Conservation (phyloP, 2,329 filamentous ascomycete genomes). For the Ophiostoma angusticollis region DNA sequence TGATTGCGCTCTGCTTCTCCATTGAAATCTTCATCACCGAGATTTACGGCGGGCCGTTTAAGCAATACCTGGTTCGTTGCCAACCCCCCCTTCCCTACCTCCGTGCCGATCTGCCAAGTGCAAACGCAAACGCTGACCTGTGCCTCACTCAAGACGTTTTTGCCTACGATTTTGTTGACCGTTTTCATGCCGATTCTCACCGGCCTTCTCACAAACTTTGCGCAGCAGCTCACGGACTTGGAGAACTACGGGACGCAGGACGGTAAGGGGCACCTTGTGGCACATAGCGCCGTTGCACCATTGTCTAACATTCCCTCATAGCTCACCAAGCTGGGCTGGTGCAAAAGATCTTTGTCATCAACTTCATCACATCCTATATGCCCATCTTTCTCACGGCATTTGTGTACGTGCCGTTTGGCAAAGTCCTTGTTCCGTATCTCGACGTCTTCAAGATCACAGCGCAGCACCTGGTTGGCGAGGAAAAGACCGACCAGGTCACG, state of each 20-base stretch:
- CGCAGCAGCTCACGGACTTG: slow-evolving; percentile 61
- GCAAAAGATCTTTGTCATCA: slow-evolving; percentile 83
- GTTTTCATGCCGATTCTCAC: slow-evolving; percentile 68
- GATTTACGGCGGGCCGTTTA: slow-evolving; percentile 80
- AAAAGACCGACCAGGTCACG: slow-evolving; percentile 33
- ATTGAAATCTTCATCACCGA: slow-evolving; percentile 95
- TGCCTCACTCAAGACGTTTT: slow-evolving; percentile 52
- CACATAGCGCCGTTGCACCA: not conserved
- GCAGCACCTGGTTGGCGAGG: slow-evolving; percentile 60
- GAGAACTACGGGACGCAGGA: slow-evolving; percentile 91
- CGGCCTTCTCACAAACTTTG: slow-evolving; percentile 60
- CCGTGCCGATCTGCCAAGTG: too few relatives aligned
- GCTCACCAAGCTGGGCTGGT: slow-evolving; percentile 74
- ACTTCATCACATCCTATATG: slow-evolving; percentile 70
- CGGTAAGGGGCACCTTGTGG: slow-evolving; percentile 23
- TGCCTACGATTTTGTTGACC: slow-evolving; percentile 81
- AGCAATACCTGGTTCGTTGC: slow-evolving; percentile 71
- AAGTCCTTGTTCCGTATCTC: slow-evolving; percentile 70
- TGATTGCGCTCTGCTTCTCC: slow-evolving; percentile 79
- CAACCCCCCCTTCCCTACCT: too few relatives aligned
- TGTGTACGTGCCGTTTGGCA: slow-evolving; percentile 73
- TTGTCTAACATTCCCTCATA: slow-evolving; percentile 16
- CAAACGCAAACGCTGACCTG: too few relatives aligned
- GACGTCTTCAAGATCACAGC: slow-evolving; percentile 68
- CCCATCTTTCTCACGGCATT: slow-evolving; percentile 67